Evolutionary conservation across 2,329 filamentous ascomycete genomes (phyloP), one percentile per base, ranked within the genome.

Genomic region (Pseudogymnoascus sp.): DNA sequence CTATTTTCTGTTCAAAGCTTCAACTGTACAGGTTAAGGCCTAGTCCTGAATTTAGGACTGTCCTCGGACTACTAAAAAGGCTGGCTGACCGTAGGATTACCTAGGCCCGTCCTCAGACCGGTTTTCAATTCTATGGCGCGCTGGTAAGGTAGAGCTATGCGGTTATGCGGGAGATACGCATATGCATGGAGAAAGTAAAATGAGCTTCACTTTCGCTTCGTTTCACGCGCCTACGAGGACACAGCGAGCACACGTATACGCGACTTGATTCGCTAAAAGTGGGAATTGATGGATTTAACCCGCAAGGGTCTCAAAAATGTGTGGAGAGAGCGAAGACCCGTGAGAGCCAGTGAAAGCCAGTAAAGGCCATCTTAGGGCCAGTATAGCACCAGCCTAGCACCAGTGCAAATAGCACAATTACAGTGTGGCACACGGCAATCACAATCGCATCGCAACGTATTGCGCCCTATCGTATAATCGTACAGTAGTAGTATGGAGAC

Each of bases 81-180:
- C 23, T 25, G 4, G 4, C 23, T 25, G 4, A 25, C 23, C 23
- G 23, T 25, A 25, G 23, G 23, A 25, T 25, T 3, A 25, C 23
- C 23, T 25, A 25, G 23, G 23, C 2, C 23, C 23, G 23, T 25
- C 23, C 23, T 25, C 6, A 25, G 2, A 25, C 23, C 23, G 23
- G 4, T 25, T 25, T 25, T 25, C 23, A 25, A 25, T 25, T 25
- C 4, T 25, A 25, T 25, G 4, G 23, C 2, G 23, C 23, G 23
- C 23, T 5, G 23, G 23, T 25, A 25, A 25, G 23, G 23, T n/a
- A 31, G 11, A 54, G 48, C 48, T 54, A 54, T 54, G 48, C 8
- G 48, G 48, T 54, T 54, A 54, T 54, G 48, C 48, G 48, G 48
- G 48, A 54, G 48, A 54, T 54, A 19, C 48, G 48, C 48, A 54